Base-by-base conservation (phyloP, 306 rosid species). In the Mimosa pudica region DNA sequence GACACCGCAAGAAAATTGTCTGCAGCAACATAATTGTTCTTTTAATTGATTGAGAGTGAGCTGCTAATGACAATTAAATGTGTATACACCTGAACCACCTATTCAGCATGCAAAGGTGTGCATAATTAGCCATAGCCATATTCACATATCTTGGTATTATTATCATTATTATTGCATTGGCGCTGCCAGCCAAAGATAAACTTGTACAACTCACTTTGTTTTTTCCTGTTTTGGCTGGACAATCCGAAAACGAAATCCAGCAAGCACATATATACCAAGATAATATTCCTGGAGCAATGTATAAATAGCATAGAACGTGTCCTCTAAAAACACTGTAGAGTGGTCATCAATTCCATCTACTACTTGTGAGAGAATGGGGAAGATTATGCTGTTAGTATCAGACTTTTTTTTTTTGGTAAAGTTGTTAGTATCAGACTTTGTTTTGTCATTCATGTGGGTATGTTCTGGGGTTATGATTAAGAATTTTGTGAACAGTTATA, bases 1-100 rank as follows among this genome's bases (percentile, higher is more conserved):
- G 76, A 95, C 93, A 71, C 98, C 98, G 71, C 98, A 95, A 63
- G 98, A 98, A 81, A 95, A 95, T 63, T 98, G 98, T 85, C 98
- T 93, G 93, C 85, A 81, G 57, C 60, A 82, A 47, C 75, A 81
- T 78, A 54, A 77, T 20, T 9, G 36, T 58, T 83, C 2, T 55
- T 64, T 61, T 16, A 51, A n/a, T 80, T 33, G 72, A 79, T 24
- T 71, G 30, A 24, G 30, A 24, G 30, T 24, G 30, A 24, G 30
- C 30, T 24, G 30, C 30, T 24, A 24, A 24, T 24, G 30, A 24
- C 30, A 24, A 24, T 24, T 24, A 24, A 24, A 24, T 24, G 30
- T 24, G 30, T 24, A 24, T 86, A 65, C 60, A 91, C 98, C 98
- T 91, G 85, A 95, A 96, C 98, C 98, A 95, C 98, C 98, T 92